Percentiles rank a stretch among this genome's conserved stretches.
Evolutionary conservation across 768 basidiomycete species (phyloP).

Genomic region (Phlebiopsis gigantea): DNA sequence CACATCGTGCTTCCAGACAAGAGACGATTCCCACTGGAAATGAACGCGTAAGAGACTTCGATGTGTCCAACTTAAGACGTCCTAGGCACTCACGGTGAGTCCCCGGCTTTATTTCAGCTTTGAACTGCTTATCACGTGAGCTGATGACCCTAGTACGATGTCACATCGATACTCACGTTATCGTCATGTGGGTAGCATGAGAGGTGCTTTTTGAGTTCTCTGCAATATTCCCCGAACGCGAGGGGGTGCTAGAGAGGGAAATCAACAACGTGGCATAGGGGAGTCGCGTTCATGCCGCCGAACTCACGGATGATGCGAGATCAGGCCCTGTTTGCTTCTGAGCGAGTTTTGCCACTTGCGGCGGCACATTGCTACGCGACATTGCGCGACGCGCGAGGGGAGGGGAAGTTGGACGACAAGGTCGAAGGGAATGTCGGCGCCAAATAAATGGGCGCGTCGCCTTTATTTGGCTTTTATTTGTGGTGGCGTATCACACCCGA

Average conservation of each 20-base stretch:
- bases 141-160: not conserved
- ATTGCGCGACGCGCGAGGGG: constrained; percentile 2
- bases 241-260: constrained; percentile 5
- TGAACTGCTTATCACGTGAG: constrained; percentile 28
- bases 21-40: constrained; percentile 35
- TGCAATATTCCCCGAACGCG: constrained; percentile 18
- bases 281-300: not conserved
- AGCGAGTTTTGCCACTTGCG: constrained; percentile 8
- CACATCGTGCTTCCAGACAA: constrained; percentile 46
- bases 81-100: constrained; percentile 33
- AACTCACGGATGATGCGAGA: constrained; percentile 1
- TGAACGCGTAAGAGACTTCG: not conserved
- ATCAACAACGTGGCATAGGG: constrained; percentile 7
- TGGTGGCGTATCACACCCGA: constrained; percentile 3
- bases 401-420: not conserved
- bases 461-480: constrained; percentile 8
- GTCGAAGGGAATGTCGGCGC: constrained; percentile 1
- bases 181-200: constrained; percentile 17
- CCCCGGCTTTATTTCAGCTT: constrained; percentile 30
- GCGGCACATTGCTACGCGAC: constrained; percentile 2
- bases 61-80: not conserved
- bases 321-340: constrained; percentile 14
- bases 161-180: constrained; percentile 10
- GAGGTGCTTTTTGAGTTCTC: constrained; percentile 21
- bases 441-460: constrained; percentile 14